Percentiles rank a stretch among this genome's conserved stretches.
Conservation (phyloP, 148 eudicot genomes). For the Beta vulgaris region DNA sequence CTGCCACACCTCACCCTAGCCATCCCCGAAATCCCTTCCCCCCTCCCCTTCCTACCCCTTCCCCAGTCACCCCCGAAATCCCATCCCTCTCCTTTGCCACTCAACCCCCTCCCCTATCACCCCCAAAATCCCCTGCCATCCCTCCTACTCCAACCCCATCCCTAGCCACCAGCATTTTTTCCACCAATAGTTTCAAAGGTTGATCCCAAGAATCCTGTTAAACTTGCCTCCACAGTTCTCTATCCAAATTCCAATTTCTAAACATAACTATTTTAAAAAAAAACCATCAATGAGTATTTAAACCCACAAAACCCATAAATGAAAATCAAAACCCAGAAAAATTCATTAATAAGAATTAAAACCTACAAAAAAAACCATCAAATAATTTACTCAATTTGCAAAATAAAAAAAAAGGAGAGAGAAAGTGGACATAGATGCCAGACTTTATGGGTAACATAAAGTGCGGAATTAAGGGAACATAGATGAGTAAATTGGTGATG, state of each 20-base stretch:
- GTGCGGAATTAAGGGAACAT: slow-evolving; percentile 24
- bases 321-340: slow-evolving; percentile 9
- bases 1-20: too few species aligned
- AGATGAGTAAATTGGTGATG: not conserved
- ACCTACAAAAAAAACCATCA: not conserved
- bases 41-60: too few species aligned
- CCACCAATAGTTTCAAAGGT: slow-evolving; percentile 97
- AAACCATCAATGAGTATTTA: too few species aligned
- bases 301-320: too few species aligned
- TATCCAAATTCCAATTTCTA: slow-evolving; percentile 71
- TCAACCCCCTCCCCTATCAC: too few species aligned
- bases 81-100: too few species aligned
- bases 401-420: not conserved
- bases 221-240: slow-evolving; percentile 67
- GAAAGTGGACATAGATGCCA: slow-evolving; percentile 68
- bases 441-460: slow-evolving; percentile 22
- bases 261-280: not conserved
- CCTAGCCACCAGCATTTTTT: slow-evolving; percentile 93
- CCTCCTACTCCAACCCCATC: too few species aligned
- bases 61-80: too few species aligned
- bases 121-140: too few species aligned
- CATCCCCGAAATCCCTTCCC: too few species aligned
- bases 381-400: not conserved
- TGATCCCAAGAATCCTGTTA: slow-evolving; percentile 86
- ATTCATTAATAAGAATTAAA: slow-evolving; percentile 5